Percentiles rank a stretch among this genome's conserved stretches.
These are phyloP conservation scores for Drechslerella dactyloides DNA, from an alignment of 2,329 filamentous ascomycete genomes.

Conservation along the genomic window DNA sequence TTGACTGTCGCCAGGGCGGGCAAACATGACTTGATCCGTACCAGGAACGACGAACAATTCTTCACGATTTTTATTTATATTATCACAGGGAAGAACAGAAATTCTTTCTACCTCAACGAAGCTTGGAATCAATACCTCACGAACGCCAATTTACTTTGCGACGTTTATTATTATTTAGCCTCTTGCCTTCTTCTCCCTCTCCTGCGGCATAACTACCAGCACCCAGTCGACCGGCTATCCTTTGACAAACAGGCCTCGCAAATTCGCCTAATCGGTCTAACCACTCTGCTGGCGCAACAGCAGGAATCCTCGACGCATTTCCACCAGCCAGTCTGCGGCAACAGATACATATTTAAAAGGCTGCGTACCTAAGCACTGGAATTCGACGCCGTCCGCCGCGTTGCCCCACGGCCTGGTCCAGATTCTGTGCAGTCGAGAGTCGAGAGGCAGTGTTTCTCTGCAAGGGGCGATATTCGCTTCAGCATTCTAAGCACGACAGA, in stretches of 20 bases:
- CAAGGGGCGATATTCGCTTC: constrained; percentile 47
- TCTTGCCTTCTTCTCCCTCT: background rate
- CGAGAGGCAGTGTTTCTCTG: constrained; percentile 22
- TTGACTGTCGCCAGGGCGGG: background rate
- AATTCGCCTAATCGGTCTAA: constrained; percentile 8
- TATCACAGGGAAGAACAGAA: constrained; percentile 23
- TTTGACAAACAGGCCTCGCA: constrained; percentile 3
- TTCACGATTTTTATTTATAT: constrained; percentile 19
- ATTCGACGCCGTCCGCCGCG: constrained; percentile 27
- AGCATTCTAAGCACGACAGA: constrained; percentile 40
- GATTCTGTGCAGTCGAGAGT: constrained; percentile 23
- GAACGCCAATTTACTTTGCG: constrained; percentile 16
- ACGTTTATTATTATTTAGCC: constrained; percentile 7
- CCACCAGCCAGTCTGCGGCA: constrained; percentile 30
- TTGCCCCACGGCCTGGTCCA: constrained; percentile 34
- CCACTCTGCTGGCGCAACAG: constrained; percentile 27
- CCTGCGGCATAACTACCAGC: constrained; percentile 5
- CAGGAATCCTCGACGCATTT: constrained; percentile 47
- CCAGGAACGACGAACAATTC: constrained; percentile 15
- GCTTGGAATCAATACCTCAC: constrained; percentile 19
- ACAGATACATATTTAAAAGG: constrained; percentile 18
- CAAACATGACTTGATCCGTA: constrained; percentile 20
- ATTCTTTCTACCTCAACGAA: constrained; percentile 12
- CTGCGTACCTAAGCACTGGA: constrained; percentile 17
- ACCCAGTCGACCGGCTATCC: background rate